Evolutionary conservation across 2,329 filamentous ascomycete genomes (phyloP), one percentile per base, ranked within the genome.

Genomic region (Volutella citrinella): DNA sequence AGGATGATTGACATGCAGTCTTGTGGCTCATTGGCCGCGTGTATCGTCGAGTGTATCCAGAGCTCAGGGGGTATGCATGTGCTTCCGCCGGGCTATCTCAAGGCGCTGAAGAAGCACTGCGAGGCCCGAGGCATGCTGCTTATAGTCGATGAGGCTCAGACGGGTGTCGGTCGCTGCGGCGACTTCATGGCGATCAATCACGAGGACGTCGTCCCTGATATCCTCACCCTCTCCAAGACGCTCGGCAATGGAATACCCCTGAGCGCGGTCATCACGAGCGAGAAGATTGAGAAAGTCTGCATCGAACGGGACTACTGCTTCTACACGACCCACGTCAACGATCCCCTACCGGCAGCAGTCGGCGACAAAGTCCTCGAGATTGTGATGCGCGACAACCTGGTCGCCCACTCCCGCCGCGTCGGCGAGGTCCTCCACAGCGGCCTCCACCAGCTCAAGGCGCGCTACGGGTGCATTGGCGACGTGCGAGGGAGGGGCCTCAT

Each of bases 61-160:
- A 74, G 71, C 17, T 64, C 66, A 1, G 79, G 70, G 0, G 79
- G 80, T 3, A 80, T 84, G 60, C 69, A 76, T 19, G 71, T 74
- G 2, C 64, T 80, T 0, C 79, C 80, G 0, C 37, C 55, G 0
- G 79, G 79, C 0, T 84, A 84, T 41, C 60, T 84, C 14, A 64
- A 64, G 33, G 70, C 69, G 0, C 59, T 83, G 48, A 75, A 72
- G 42, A 51, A 54, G 11, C 68, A 80, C 36, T 81, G 76, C 52
- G 65, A 74, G 47, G 63, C 63, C 16, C 60, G 77, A 5, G 71
- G 65, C 8, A 80, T 81, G 74, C 66, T 82, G 3, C 53, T 80
- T 7, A 80, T 81, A 25, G 62, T 80, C 13, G 76, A 81, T 40
- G 78, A 81, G 49, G 77, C 77, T 1, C 76, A 81, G 53, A 81